phyloP scores from a whole-genome alignment of 2,329 filamentous ascomycete species.

The Fusarium anguioides region DNA sequence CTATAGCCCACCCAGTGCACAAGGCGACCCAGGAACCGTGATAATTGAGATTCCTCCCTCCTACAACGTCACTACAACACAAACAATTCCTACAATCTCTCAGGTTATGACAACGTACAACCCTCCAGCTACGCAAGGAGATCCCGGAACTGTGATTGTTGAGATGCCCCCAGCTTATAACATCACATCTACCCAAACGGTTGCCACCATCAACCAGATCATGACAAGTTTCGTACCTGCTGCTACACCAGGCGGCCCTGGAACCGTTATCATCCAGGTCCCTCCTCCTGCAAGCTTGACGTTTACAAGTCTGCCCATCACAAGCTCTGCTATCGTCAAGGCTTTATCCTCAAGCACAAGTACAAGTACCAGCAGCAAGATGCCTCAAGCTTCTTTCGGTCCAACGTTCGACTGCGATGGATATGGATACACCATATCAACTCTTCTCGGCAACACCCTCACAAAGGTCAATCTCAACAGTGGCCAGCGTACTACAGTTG shows the following conservation, averaged over 20 bases:
- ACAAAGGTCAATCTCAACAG: background rate
- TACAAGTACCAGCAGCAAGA: background rate
- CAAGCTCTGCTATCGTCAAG: background rate
- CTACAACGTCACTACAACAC: too few relatives aligned
- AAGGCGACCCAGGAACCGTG: background rate
- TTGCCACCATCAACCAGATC: too few relatives aligned
- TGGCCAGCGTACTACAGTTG: background rate
- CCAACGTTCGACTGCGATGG: slow-evolving; percentile 10
- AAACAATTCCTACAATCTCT: too few relatives aligned
- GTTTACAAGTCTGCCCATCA: background rate
- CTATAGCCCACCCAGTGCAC: background rate
- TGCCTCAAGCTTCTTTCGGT: background rate
- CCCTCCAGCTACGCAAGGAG: too few relatives aligned
- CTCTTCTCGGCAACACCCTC: slow-evolving; percentile 2
- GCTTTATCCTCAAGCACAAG: background rate
- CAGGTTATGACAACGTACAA: too few relatives aligned
- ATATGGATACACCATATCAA: background rate
- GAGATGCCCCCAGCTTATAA: too few relatives aligned
- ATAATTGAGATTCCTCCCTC: background rate
- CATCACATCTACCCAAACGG: too few relatives aligned
- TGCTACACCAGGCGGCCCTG: background rate
- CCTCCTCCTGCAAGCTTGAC: background rate
- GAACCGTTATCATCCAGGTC: background rate
- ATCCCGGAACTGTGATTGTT: background rate
- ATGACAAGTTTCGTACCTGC: too few relatives aligned